Percentiles rank a stretch among this genome's conserved stretches.
Evolutionary conservation across 768 basidiomycete genomes (phyloP).

Genomic region (Saitozyma podzolica): DNA sequence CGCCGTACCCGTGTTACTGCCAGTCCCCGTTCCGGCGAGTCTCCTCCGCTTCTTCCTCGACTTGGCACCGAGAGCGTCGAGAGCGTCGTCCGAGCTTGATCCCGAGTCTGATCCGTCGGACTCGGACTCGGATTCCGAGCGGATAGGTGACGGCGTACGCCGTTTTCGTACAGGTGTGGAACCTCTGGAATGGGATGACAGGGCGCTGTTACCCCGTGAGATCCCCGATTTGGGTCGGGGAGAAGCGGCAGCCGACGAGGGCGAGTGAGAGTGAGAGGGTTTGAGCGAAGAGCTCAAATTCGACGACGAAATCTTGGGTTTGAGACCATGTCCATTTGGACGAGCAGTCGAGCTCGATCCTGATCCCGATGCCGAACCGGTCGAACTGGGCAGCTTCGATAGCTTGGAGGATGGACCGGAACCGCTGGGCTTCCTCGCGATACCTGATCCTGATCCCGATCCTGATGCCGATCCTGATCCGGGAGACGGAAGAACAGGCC

Average conservation of each 20-base stretch:
- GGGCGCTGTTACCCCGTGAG: too few relatives aligned
- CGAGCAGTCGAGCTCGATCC: neutral
- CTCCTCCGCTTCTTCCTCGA: conserved; percentile 12
- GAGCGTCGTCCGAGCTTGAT: conserved; percentile 14
- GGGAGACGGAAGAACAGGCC: conserved; percentile 6
- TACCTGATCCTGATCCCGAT: neutral
- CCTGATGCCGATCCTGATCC: conserved; percentile 3
- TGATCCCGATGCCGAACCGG: conserved; percentile 1
- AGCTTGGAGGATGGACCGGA: neutral
- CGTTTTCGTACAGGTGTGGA: neutral
- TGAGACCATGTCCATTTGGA: neutral
- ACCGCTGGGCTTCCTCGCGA: neutral
- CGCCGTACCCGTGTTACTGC: neutral
- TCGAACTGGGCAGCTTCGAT: conserved; percentile 4
- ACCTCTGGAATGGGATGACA: neutral
- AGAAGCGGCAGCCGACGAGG: neutral
- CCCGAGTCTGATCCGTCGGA: conserved; percentile 12
- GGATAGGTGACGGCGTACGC: conserved; percentile 12
- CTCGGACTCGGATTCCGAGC: conserved; percentile 25
- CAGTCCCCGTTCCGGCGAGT: neutral
- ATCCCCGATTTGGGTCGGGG: too few relatives aligned
- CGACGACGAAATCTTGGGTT: neutral
- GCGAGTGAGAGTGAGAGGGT: neutral
- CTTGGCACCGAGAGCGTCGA: conserved; percentile 16
- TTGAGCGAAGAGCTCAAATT: neutral